A percentile compares a stretch with the other conserved stretches of the same genome.
Conservation (phyloP, 228 moss, liverwort and hornwort species). For the Sphagnum magellanicum region DNA sequence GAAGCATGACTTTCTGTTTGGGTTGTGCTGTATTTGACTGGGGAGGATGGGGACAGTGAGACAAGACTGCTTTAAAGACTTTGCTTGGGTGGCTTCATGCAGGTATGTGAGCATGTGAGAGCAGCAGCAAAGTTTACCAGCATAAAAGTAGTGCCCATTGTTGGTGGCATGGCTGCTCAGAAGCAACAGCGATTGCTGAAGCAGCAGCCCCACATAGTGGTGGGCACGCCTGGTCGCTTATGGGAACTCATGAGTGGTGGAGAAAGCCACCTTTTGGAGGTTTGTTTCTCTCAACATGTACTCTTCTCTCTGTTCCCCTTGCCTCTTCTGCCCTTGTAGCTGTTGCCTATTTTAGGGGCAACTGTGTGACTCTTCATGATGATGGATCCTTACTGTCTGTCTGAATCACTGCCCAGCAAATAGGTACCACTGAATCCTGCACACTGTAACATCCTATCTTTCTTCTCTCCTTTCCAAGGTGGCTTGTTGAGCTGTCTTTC, state of each 20-base stretch:
- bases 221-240: conserved; percentile 92
- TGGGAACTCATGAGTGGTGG: conserved; percentile 97
- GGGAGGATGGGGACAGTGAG: too few species aligned
- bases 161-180: conserved; percentile 90
- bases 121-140: conserved; percentile 76
- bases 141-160: conserved; percentile 85
- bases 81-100: neutral
- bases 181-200: conserved; percentile 91
- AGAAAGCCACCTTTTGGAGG: conserved; percentile 82
- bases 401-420: too few species aligned
- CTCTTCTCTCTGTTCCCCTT: neutral
- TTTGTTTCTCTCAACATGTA: conserved; percentile 10
- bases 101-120: conserved; percentile 90
- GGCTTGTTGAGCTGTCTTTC: neutral
- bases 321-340: neutral
- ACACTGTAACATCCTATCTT: neutral
- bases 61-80: too few species aligned
- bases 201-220: conserved; percentile 80
- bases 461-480: neutral
- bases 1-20: too few species aligned
- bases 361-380: neutral
- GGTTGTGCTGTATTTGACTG: too few species aligned
- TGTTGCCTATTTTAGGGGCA: neutral
- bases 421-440: too few species aligned
- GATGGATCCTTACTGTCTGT: neutral